Evolutionary conservation across 2,329 filamentous ascomycete species (phyloP), one percentile per base, ranked within the genome.

Genomic region (Nigrospora oryzae): DNA sequence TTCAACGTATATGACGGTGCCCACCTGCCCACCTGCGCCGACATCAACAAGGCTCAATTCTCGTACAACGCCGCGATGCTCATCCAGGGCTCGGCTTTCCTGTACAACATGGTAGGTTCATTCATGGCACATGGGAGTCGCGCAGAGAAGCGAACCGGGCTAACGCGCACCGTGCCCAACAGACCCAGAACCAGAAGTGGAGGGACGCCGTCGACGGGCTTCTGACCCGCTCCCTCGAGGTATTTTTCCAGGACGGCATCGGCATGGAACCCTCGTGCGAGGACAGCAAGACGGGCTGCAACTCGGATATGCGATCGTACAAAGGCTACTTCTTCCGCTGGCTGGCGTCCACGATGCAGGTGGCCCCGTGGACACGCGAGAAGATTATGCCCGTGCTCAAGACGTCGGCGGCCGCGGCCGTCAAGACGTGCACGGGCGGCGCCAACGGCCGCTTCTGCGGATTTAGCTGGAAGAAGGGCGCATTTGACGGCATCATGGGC

Each of bases 191-290:
- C 16, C 52, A 65, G 0, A 60, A 68, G 15, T 88, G 84, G 84
- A 69, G 70, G 38, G 58, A 60, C 0, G 74, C 75, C 2, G 56
- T 83, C 35, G 64, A 79, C 36, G 73, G 71, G 12, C 71, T 87
- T 11, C 57, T 83, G 5, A 66, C 71, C 11, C 69, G 67, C 4
- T 65, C 71, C 2, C 48, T 74, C 15, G 56, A 64, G n/a, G 63
- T 68, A 48, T 80, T 80, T 63, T 79, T 79, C 64, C 68, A 69
- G 36, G 63, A 77, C 13, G 72, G 72, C 36, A 69, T 84, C 51
- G 79, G 85, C 53, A 79, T 68, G 45, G 86, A 91, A 61, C 64
- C 77, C 3, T 69, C 79, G 12, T 91, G 86, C 64, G 84, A 89
- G 53, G 34, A 33, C n/a, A 14, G 23, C 4, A 65, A 71, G 3